Conservation (phyloP, 371 early-diverging fungal species). For the Rhizopus stolonifer region DNA sequence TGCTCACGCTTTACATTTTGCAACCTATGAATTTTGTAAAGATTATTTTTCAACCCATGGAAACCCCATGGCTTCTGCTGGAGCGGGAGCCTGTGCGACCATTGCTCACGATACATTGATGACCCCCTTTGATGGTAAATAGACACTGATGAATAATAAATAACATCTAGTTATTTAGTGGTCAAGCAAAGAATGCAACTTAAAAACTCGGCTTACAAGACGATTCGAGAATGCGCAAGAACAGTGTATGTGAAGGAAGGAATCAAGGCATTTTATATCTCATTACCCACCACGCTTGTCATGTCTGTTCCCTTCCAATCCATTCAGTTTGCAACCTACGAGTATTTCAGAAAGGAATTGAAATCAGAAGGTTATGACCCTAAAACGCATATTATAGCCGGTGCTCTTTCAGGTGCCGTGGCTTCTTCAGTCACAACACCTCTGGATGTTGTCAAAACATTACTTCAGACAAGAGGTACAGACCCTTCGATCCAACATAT, state of each 20-base stretch:
- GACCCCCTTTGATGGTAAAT: constrained; percentile 92
- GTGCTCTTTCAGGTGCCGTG: constrained; percentile 89
- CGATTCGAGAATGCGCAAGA: constrained; percentile 68
- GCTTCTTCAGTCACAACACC: constrained; percentile 92
- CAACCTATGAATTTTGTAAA: constrained; percentile 91
- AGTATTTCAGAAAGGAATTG: constrained; percentile 71
- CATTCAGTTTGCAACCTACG: constrained; percentile 90
- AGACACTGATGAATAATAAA: neutral
- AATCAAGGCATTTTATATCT: constrained; percentile 83
- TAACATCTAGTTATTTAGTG: constrained; percentile 48
- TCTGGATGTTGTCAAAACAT: constrained; percentile 90
- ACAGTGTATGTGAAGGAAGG: constrained; percentile 76
- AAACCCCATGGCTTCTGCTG: constrained; percentile 64
- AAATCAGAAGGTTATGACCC: constrained; percentile 86
- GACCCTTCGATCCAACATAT: constrained; percentile 71
- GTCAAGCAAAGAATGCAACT: constrained; percentile 97
- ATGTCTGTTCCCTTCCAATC: constrained; percentile 94
- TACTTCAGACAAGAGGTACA: constrained; percentile 88
- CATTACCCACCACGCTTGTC: constrained; percentile 88
- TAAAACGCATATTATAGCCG: constrained; percentile 79
- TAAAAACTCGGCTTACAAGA: constrained; percentile 64
- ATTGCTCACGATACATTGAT: constrained; percentile 86
- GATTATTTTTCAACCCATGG: constrained; percentile 59
- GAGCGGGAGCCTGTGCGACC: constrained; percentile 93
- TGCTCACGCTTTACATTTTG: constrained; percentile 95